Conservation (phyloP, 352 stramenopile genomes). For the Pelagophyceae sp. region DNA sequence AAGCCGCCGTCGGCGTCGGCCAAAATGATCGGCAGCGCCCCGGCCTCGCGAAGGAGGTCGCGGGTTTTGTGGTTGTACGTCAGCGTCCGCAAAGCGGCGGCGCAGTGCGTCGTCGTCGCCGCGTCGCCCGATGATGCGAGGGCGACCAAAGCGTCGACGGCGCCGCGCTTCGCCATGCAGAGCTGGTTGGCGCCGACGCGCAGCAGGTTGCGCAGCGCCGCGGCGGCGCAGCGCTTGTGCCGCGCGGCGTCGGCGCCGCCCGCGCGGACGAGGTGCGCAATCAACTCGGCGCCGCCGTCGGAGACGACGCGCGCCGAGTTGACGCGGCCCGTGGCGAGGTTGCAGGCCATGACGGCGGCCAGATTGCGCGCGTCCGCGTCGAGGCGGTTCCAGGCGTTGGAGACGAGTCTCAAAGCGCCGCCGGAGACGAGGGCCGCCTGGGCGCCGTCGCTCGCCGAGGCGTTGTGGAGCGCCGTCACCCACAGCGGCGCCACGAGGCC, state of each 20-base stretch:
- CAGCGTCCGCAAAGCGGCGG: conserved; percentile 14
- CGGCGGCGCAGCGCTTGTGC: conserved; percentile 1
- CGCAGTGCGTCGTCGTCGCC: conserved; percentile 5
- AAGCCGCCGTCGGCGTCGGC: not conserved
- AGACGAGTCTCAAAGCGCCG: not conserved
- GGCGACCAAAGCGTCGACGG: conserved; percentile 19
- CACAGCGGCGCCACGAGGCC: not conserved
- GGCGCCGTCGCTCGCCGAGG: not conserved
- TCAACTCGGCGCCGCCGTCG: not conserved
- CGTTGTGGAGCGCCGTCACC: not conserved
- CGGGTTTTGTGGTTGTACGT: conserved; percentile 21
- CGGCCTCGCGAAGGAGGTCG: conserved; percentile 10
- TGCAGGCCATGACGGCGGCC: not conserved
- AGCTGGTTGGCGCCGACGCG: conserved; percentile 21
- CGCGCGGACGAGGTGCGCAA: not conserved
- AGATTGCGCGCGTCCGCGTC: not conserved
- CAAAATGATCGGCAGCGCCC: conserved; percentile 22
- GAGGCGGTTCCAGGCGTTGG: not conserved
- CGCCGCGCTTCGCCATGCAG: conserved; percentile 14
- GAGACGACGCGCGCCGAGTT: not conserved
- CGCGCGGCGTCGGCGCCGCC: not conserved
- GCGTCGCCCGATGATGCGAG: not conserved
- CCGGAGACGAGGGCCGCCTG: not conserved
- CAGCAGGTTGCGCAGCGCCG: conserved; percentile 21
- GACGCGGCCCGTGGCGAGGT: not conserved